These are phyloP conservation scores for Pseudomassariella vexata DNA, from an alignment of 2,329 filamentous ascomycete genomes.

Conservation along the genomic window DNA sequence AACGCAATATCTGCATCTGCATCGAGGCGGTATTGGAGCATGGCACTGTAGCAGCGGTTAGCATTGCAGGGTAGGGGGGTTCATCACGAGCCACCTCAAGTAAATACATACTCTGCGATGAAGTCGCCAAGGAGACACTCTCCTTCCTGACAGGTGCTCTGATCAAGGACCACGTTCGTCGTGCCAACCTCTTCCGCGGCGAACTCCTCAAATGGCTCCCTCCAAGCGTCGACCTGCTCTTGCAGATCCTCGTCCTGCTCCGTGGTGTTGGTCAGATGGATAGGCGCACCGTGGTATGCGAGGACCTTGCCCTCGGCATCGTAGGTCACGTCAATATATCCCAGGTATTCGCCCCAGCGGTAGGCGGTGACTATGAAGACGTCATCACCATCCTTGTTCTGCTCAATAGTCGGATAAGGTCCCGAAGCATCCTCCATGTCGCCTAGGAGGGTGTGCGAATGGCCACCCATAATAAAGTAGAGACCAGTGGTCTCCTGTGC, in stretches of 20 bases:
- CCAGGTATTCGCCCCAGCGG: conserved; percentile 63
- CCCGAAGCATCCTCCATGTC: conserved; percentile 52
- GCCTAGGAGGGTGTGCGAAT: conserved; percentile 45
- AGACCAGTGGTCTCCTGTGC: conserved; percentile 55
- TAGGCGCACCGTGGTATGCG: conserved; percentile 56
- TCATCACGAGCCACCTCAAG: conserved; percentile 22
- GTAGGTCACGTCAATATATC: conserved; percentile 62
- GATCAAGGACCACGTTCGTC: conserved; percentile 50
- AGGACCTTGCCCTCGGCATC: conserved; percentile 55
- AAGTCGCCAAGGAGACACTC: conserved; percentile 55
- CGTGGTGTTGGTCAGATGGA: conserved; percentile 58
- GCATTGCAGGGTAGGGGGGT: too few relatives aligned
- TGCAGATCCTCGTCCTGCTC: conserved; percentile 51
- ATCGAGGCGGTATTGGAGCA: conserved; percentile 54
- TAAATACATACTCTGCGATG: conserved; percentile 38
- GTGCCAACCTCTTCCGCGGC: conserved; percentile 51
- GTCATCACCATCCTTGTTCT: conserved; percentile 57
- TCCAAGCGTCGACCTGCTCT: conserved; percentile 52
- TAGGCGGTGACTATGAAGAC: conserved; percentile 65
- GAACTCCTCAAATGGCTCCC: conserved; percentile 54
- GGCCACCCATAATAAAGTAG: conserved; percentile 54
- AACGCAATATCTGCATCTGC: conserved; percentile 42
- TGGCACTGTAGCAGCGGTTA: conserved; percentile 51
- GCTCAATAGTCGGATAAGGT: conserved; percentile 57
- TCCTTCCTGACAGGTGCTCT: conserved; percentile 48